phyloP scores from a whole-genome alignment of 495 filamentous ascomycete species.

The Pyronema domesticum region DNA sequence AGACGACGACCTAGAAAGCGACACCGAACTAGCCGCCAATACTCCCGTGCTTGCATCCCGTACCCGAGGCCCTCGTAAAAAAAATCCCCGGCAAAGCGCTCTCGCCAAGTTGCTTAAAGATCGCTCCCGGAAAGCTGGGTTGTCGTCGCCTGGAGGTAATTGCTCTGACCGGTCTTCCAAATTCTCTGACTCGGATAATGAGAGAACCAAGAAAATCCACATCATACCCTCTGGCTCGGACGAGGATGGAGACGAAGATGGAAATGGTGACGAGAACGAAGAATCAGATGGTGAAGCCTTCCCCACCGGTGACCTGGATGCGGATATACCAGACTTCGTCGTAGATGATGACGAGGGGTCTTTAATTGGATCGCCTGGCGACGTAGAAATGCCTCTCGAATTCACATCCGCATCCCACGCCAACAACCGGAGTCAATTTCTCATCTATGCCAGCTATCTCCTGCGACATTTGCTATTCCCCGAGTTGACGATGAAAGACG shows the following conservation, averaged over 20 bases:
- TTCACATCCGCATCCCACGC: conserved; percentile 12
- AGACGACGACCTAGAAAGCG: not conserved
- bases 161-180: too few relatives aligned
- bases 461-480: conserved; percentile 13
- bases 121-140: too few relatives aligned
- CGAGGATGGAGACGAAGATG: not conserved
- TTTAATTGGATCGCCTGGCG: conserved; percentile 7
- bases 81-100: too few relatives aligned
- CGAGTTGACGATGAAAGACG: conserved; percentile 3
- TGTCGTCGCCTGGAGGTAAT: too few relatives aligned
- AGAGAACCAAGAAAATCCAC: not conserved
- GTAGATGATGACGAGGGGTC: conserved; percentile 6
- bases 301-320: not conserved
- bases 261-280: conserved; percentile 14
- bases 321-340: conserved; percentile 9
- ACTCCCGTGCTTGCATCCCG: too few relatives aligned
- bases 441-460: conserved; percentile 9
- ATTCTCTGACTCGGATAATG: not conserved
- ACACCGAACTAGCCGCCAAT: too few relatives aligned
- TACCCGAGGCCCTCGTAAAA: too few relatives aligned
- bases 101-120: too few relatives aligned
- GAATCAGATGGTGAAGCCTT: not conserved
- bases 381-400: conserved; percentile 12
- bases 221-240: not conserved
- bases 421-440: conserved; percentile 8